phyloP scores from a whole-genome alignment of 352 stramenopile species.

The Blastocystis sp. region DNA sequence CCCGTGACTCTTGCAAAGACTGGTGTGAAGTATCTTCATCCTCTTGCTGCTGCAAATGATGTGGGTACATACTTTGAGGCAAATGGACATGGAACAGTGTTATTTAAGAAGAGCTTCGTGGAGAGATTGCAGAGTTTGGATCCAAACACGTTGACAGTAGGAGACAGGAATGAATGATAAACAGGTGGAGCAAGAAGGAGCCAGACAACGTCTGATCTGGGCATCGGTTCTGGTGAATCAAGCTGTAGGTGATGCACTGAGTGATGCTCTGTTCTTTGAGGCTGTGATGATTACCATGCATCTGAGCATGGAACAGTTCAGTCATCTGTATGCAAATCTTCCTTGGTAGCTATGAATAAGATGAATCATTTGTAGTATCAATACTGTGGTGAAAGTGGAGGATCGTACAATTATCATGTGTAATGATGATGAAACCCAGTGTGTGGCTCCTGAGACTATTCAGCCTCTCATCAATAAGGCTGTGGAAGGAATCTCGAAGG shows the following conservation, averaged over 20 bases:
- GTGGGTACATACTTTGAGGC: constrained; percentile 98
- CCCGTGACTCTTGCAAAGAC: constrained; percentile 84
- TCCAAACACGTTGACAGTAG: not conserved
- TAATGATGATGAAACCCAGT: constrained; percentile 73
- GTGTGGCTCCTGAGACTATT: constrained; percentile 64
- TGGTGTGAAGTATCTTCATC: constrained; percentile 93
- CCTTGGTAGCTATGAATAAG: constrained; percentile 66
- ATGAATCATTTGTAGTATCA: constrained; percentile 60
- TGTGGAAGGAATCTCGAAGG: constrained; percentile 62
- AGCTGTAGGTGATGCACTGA: constrained; percentile 90
- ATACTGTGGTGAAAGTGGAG: constrained; percentile 72
- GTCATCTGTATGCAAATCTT: constrained; percentile 85
- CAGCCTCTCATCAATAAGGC: constrained; percentile 66
- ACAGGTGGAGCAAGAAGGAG: constrained; percentile 62
- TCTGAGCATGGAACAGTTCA: constrained; percentile 82
- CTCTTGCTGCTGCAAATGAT: constrained; percentile 86
- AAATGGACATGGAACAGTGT: constrained; percentile 95
- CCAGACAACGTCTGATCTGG: constrained; percentile 75
- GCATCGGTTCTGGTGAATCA: constrained; percentile 87
- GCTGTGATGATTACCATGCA: constrained; percentile 81
- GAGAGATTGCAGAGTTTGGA: not conserved
- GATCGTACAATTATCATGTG: constrained; percentile 72
- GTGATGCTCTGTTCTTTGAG: constrained; percentile 88
- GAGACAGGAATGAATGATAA: not conserved
- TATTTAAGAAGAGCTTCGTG: constrained; percentile 79